These are phyloP conservation scores for Medakamo hakoo DNA, from an alignment of 139 green algal genomes.

Conservation along the genomic window DNA sequence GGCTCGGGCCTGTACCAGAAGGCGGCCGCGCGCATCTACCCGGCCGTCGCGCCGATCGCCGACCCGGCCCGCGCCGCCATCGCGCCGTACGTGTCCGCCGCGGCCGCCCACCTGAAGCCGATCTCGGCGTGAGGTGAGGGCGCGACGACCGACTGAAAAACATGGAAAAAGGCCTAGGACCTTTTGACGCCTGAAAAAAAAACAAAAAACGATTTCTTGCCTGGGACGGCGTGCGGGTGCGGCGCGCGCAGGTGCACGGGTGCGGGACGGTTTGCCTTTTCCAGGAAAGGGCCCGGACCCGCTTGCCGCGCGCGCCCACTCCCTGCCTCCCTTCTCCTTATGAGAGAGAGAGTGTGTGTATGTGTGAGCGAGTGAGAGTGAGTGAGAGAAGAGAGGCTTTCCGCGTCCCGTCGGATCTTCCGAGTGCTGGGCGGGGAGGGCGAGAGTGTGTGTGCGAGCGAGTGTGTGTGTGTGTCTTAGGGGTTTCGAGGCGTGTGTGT, in stretches of 20 bases:
- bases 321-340: neutral
- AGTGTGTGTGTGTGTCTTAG: too few species aligned
- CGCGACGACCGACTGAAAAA: neutral
- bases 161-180: neutral
- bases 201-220: too few species aligned
- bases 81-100: neutral
- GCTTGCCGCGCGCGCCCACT: neutral
- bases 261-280: neutral
- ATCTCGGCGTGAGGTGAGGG: slow-evolving; percentile 5
- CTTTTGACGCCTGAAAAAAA: too few species aligned
- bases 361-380: neutral
- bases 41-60: neutral
- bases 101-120: slow-evolving; percentile 1
- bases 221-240: too few species aligned
- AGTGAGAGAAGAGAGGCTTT: neutral
- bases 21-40: neutral
- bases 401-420: too few species aligned
- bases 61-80: neutral
- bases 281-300: neutral
- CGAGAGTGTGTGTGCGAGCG: too few species aligned
- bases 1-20: slow-evolving; percentile 4
- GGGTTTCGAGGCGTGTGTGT: too few species aligned
- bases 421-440: too few species aligned
- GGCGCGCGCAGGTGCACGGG: too few species aligned
- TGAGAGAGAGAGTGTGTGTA: neutral